A percentile compares a stretch with the other conserved stretches of the same genome.
These are phyloP conservation scores for Daldinia bambusicola DNA, from an alignment of 495 filamentous ascomycete species.

Conservation along the genomic window DNA sequence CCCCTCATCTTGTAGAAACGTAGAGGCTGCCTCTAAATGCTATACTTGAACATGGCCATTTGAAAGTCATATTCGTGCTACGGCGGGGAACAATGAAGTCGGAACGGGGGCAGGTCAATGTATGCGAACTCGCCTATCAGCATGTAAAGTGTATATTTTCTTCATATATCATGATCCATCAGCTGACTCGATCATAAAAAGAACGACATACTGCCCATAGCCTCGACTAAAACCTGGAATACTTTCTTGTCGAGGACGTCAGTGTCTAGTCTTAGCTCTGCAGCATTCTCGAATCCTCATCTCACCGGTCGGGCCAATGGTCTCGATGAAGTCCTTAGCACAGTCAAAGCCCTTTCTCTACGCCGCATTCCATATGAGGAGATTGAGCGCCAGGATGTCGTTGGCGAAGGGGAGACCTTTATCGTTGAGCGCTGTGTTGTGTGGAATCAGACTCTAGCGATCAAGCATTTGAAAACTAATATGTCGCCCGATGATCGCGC, in stretches of 20 bases:
- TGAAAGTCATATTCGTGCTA: too few species aligned
- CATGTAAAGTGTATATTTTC: too few species aligned
- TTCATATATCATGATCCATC: too few species aligned
- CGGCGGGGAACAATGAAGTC: too few species aligned
- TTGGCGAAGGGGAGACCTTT: conserved; percentile 52
- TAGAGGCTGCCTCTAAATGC: too few species aligned
- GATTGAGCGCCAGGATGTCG: conserved; percentile 41
- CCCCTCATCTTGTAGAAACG: too few species aligned
- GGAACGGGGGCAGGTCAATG: too few species aligned
- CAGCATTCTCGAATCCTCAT: conserved; percentile 36
- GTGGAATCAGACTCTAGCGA: conserved; percentile 44
- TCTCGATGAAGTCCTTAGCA: conserved; percentile 46
- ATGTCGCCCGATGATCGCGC: conserved; percentile 29
- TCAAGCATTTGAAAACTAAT: conserved; percentile 40
- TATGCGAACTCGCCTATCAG: too few species aligned
- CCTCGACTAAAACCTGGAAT: conserved; percentile 40
- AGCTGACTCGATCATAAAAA: conserved; percentile 3
- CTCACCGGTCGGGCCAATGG: conserved; percentile 33
- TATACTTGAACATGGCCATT: too few species aligned
- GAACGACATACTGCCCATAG: conserved; percentile 24
- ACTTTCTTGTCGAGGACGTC: conserved; percentile 42
- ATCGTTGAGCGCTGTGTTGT: conserved; percentile 46
- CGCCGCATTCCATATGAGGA: conserved; percentile 38
- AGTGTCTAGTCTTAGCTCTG: conserved; percentile 46
- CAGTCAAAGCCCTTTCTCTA: conserved; percentile 47